phyloP scores from a whole-genome alignment of 208 protist genomes.

The Trypanosomatidae sp. region DNA sequence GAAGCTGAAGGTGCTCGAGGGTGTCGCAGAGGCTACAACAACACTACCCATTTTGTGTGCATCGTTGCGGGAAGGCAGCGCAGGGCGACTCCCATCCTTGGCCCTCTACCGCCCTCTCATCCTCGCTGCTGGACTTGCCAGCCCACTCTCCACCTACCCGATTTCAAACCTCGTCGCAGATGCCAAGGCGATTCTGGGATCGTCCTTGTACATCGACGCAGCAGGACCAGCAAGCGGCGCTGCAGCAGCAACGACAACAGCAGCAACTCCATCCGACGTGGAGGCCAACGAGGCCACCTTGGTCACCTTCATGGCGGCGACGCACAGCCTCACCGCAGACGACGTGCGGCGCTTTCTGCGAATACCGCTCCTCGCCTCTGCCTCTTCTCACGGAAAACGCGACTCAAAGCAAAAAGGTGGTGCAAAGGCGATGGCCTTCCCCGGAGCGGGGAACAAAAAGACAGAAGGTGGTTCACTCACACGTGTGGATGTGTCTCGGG shows the following conservation, averaged over 20 bases:
- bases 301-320: constrained; percentile 46
- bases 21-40: constrained; percentile 38
- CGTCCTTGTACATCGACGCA: constrained; percentile 20
- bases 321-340: constrained; percentile 39
- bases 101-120: constrained; percentile 45
- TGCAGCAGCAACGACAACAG: neutral
- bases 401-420: neutral
- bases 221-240: neutral
- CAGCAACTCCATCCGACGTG: neutral
- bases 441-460: too few relatives aligned
- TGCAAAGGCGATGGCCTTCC: too few relatives aligned
- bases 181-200: constrained; percentile 31
- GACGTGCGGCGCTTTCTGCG: constrained; percentile 49
- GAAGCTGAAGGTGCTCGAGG: constrained; percentile 26
- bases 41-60: constrained; percentile 78
- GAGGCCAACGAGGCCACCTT: constrained; percentile 34
- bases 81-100: constrained; percentile 41
- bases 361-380: constrained; percentile 2
- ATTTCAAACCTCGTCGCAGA: constrained; percentile 41
- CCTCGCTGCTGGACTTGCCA: constrained; percentile 30
- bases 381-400: neutral
- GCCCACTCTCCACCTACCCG: constrained; percentile 56
- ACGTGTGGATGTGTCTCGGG: constrained; percentile 9
- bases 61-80: constrained; percentile 51
- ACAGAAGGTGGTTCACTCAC: neutral